These are phyloP conservation scores for Mucor indicus DNA, from an alignment of 371 early-diverging fungal genomes.

Conservation along the genomic window DNA sequence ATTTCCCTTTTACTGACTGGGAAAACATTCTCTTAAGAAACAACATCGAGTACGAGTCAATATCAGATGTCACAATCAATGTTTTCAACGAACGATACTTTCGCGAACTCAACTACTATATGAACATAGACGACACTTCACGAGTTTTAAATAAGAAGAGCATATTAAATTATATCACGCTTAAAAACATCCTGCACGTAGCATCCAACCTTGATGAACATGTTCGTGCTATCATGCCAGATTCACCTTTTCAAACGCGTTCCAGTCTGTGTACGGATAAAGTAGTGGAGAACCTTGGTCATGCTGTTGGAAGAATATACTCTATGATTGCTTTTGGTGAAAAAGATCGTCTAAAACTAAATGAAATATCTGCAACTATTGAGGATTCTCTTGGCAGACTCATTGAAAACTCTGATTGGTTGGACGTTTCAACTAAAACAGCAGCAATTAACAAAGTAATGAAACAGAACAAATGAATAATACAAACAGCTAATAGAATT, in stretches of 20 bases:
- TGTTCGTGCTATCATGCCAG: conserved; percentile 31
- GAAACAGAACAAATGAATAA: too few relatives aligned
- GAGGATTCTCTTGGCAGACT: conserved; percentile 39
- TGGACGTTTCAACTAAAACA: conserved; percentile 47
- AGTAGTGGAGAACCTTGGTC: conserved; percentile 31
- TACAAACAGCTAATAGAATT: conserved; percentile 6
- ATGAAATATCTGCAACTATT: conserved; percentile 32
- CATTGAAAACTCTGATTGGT: conserved; percentile 48
- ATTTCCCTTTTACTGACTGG: conserved; percentile 42
- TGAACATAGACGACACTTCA: conserved; percentile 10
- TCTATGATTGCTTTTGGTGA: conserved; percentile 44
- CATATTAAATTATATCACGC: conserved; percentile 31
- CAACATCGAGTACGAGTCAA: conserved; percentile 13
- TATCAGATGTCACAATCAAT: conserved; percentile 25
- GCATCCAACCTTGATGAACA: conserved; percentile 27
- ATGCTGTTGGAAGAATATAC: conserved; percentile 33
- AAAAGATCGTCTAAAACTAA: conserved; percentile 23
- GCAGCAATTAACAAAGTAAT: conserved; percentile 55
- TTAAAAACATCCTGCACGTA: conserved; percentile 20
- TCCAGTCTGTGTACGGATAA: conserved; percentile 41
- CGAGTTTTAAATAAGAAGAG: conserved; percentile 21
- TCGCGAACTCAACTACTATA: conserved; percentile 19
- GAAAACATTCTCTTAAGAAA: conserved; percentile 11
- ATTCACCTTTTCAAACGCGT: conserved; percentile 28
- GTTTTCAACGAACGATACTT: conserved; percentile 15